phyloP scores from a whole-genome alignment of 2,329 filamentous ascomycete species.

The Nemania abortiva region DNA sequence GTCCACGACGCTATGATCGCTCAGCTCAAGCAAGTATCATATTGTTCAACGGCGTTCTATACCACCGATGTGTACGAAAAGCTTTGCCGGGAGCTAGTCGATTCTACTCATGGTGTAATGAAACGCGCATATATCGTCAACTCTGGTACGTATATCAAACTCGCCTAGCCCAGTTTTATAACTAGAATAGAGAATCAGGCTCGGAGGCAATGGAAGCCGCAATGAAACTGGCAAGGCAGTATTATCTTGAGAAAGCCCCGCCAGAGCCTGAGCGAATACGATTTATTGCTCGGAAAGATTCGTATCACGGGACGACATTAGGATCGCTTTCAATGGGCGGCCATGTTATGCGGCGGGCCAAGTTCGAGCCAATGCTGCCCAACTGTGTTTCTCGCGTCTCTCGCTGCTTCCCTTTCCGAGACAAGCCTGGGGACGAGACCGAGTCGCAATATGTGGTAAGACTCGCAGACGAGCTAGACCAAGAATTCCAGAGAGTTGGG shows the following conservation, averaged over 20 bases:
- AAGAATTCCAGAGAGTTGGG: conserved; percentile 73
- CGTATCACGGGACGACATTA: conserved; percentile 79
- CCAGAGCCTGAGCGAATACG: conserved; percentile 67
- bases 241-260: conserved; percentile 65
- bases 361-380: conserved; percentile 72
- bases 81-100: conserved; percentile 48
- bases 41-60: conserved; percentile 56
- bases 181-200: conserved; percentile 52
- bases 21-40: conserved; percentile 58
- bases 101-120: conserved; percentile 52
- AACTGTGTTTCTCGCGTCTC: conserved; percentile 71
- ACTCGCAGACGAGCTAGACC: conserved; percentile 74
- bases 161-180: not conserved
- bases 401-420: conserved; percentile 75
- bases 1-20: conserved; percentile 56
- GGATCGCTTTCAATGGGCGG: conserved; percentile 75
- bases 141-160: conserved; percentile 48
- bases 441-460: conserved; percentile 70
- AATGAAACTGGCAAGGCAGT: conserved; percentile 72
- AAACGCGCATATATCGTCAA: conserved; percentile 52
- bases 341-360: conserved; percentile 68
- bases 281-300: conserved; percentile 76
- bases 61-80: conserved; percentile 42
- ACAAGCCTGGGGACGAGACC: conserved; percentile 63
- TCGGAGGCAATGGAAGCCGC: conserved; percentile 75